phyloP scores from a whole-genome alignment of 2,329 filamentous ascomycete genomes.

The Aspergillus transmontanensis region DNA sequence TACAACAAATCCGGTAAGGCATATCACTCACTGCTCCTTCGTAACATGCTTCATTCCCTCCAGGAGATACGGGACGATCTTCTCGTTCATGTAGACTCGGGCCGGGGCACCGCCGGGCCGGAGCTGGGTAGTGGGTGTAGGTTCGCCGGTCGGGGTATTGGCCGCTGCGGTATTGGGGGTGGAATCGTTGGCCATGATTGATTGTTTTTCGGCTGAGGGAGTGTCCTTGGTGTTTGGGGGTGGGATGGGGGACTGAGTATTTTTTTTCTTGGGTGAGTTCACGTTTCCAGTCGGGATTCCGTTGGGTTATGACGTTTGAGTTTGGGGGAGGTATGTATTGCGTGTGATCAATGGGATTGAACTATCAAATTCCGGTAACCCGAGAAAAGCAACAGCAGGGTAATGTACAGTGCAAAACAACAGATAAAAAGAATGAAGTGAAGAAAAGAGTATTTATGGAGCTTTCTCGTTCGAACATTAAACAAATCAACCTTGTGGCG shows the following conservation, averaged over 20 bases:
- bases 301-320: neutral
- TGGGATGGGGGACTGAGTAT: neutral
- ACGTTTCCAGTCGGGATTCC: neutral
- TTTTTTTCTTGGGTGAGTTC: neutral
- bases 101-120: conserved; percentile 67
- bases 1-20: accelerated
- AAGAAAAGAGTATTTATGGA: neutral
- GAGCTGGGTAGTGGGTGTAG: conserved; percentile 43
- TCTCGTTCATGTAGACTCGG: conserved; percentile 71
- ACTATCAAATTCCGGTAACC: neutral
- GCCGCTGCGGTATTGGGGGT: conserved; percentile 11
- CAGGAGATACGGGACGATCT: conserved; percentile 67
- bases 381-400: neutral
- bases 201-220: conserved; percentile 5
- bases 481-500: neutral
- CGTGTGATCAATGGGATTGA: neutral
- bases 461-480: neutral
- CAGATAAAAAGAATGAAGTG: neutral
- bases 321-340: neutral
- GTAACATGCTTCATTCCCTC: conserved; percentile 76
- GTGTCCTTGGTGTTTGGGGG: neutral
- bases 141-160: conserved; percentile 27
- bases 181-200: conserved; percentile 23
- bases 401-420: neutral
- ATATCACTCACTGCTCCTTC: conserved; percentile 63